phyloP scores from a whole-genome alignment of 2,329 filamentous ascomycete genomes.

The Pyricularia sp. region DNA sequence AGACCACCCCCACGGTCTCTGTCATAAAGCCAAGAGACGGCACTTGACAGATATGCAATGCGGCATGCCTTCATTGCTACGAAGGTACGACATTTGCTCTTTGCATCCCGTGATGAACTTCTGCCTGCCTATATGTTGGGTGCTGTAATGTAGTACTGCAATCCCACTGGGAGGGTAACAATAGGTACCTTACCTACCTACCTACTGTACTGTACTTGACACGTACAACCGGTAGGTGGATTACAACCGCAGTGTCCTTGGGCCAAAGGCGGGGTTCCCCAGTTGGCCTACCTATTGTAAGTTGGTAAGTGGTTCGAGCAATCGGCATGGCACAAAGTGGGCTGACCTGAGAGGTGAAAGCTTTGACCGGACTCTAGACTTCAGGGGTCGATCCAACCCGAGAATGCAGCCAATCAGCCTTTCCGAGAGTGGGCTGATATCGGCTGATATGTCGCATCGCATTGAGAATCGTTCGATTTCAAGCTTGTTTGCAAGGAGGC shows the following conservation, averaged over 20 bases:
- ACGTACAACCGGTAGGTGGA: background rate
- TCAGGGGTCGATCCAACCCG: background rate
- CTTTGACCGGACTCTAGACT: background rate
- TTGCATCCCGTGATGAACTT: background rate
- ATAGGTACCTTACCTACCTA: no score
- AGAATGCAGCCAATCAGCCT: background rate
- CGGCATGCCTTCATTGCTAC: background rate
- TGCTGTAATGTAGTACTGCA: background rate
- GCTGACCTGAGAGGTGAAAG: background rate
- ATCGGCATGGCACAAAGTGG: background rate
- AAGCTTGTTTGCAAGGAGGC: background rate
- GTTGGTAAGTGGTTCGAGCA: background rate
- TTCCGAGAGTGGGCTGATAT: background rate
- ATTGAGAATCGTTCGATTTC: conserved; percentile 1
- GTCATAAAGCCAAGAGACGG: background rate
- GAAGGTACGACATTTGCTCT: no score
- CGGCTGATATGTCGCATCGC: background rate
- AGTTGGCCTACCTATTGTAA: background rate
- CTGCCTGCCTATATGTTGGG: background rate
- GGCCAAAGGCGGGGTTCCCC: background rate
- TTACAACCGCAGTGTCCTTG: background rate
- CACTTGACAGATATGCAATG: background rate
- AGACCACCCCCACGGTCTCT: background rate
- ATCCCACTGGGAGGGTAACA: no score
- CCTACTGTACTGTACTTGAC: no score